Percentiles rank a stretch among this genome's conserved stretches.
Evolutionary conservation across 2,329 filamentous ascomycete species (phyloP).

Genomic region (Diaporthe humulicola): DNA sequence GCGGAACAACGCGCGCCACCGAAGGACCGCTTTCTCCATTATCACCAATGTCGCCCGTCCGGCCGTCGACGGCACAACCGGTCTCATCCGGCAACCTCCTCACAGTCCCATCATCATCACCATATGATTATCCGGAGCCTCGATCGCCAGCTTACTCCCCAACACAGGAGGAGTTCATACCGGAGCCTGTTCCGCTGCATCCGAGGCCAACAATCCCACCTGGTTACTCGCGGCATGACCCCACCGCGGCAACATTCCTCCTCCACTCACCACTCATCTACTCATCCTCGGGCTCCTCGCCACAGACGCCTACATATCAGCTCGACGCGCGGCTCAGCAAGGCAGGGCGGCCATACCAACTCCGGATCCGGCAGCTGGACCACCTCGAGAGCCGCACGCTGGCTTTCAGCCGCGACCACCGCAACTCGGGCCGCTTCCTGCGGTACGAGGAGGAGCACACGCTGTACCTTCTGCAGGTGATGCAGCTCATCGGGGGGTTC

Average conservation of each 20-base stretch:
- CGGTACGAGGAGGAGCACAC: conserved; percentile 31
- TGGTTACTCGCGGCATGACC: conserved; percentile 30
- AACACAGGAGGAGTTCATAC: conserved; percentile 16
- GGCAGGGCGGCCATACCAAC: conserved; percentile 27
- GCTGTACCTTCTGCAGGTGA: conserved; percentile 32
- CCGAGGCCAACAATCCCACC: conserved; percentile 30
- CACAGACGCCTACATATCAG: conserved; percentile 29
- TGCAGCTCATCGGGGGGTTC: conserved; percentile 33
- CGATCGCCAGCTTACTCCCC: conserved; percentile 21
- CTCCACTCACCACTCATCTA: conserved; percentile 34
- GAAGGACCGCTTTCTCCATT: not conserved
- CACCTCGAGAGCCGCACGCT: conserved; percentile 35
- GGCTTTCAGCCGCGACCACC: conserved; percentile 17
- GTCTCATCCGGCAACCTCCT: conserved; percentile 3
- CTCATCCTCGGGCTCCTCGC: conserved; percentile 34
- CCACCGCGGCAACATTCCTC: conserved; percentile 25
- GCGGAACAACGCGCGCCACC: not conserved
- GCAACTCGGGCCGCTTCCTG: not conserved
- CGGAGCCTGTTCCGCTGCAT: conserved; percentile 26
- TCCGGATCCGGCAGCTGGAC: conserved; percentile 32
- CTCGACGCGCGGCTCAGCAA: conserved; percentile 29
- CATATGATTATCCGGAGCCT: not conserved
- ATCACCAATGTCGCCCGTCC: not conserved
- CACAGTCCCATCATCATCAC: conserved; percentile 3
- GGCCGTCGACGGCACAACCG: conserved; percentile 14